Conservation (phyloP, 495 filamentous ascomycete species). For the Neurospora sp. region DNA sequence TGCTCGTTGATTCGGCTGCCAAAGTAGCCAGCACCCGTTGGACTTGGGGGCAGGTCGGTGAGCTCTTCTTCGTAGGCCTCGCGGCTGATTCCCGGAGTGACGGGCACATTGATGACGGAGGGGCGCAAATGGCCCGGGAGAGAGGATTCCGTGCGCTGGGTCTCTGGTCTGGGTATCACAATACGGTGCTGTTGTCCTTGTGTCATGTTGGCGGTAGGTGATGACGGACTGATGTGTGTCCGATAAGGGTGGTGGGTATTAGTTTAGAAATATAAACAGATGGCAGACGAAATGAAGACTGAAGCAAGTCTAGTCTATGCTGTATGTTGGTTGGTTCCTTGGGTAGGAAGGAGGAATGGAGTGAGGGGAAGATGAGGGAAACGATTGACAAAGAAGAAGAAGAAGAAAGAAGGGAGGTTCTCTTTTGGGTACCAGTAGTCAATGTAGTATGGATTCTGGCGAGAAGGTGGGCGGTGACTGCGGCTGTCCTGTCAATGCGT, state of each 20-base stretch:
- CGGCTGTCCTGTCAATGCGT: not conserved
- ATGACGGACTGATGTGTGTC: not conserved
- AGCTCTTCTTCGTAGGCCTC: conserved; percentile 25
- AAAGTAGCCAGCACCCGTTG: conserved; percentile 24
- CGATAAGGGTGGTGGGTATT: not conserved
- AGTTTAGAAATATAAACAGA: not conserved
- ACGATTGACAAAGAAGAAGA: not conserved
- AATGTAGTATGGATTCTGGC: not conserved
- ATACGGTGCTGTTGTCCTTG: not conserved
- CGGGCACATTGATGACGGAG: conserved; percentile 28
- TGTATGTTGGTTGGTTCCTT: not conserved
- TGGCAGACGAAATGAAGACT: not conserved
- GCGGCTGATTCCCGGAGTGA: conserved; percentile 38
- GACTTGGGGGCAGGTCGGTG: conserved; percentile 9
- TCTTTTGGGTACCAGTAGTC: too few species aligned
- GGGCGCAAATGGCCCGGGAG: conserved; percentile 27
- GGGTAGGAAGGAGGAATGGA: not conserved
- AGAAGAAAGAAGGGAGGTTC: too few species aligned
- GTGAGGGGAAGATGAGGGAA: not conserved
- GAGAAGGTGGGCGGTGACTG: not conserved
- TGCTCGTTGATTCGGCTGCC: conserved; percentile 20
- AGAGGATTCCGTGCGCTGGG: conserved; percentile 10
- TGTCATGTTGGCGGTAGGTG: not conserved
- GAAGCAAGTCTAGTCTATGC: not conserved
- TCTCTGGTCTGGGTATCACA: not conserved